Percentiles rank a stretch among this genome's conserved stretches.
These are phyloP conservation scores for Saccharomycopsis sp. DNA, from an alignment of 805 yeast genomes.

Conservation along the genomic window DNA sequence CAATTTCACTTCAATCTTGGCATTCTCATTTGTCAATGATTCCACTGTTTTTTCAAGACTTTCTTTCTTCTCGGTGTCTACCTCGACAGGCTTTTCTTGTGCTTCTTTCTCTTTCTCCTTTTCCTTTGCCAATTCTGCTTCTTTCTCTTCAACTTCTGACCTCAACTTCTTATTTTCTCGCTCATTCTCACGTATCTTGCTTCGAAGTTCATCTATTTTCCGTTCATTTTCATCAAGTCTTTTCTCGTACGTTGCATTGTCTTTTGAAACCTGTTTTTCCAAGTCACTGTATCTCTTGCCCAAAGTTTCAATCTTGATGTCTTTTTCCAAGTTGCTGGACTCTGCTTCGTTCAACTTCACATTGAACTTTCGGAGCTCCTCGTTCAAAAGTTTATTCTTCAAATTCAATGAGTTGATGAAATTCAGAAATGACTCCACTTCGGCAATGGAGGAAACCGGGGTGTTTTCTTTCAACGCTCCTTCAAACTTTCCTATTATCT, in stretches of 20 bases:
- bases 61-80: background rate
- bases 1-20: too few relatives aligned
- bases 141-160: background rate
- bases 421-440: conserved; percentile 59
- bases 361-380: conserved; percentile 49
- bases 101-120: conserved; percentile 9
- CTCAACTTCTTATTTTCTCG: conserved; percentile 11
- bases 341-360: conserved; percentile 22
- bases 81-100: conserved; percentile 3
- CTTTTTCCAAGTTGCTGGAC: conserved; percentile 18
- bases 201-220: conserved; percentile 16
- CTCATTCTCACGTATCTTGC: conserved; percentile 21
- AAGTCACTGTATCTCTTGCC: conserved; percentile 17
- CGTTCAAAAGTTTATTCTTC: conserved; percentile 51
- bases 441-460: conserved; percentile 68
- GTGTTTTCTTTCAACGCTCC: conserved; percentile 66
- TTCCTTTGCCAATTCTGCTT: conserved; percentile 24
- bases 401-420: conserved; percentile 55
- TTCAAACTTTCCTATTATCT: conserved; percentile 55
- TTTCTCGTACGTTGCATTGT: conserved; percentile 4
- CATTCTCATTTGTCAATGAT: background rate
- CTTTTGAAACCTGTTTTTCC: conserved; percentile 13
- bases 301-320: conserved; percentile 20
- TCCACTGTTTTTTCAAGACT: background rate
- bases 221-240: conserved; percentile 13